Percentiles rank a stretch among this genome's conserved stretches.
Evolutionary conservation across 2,329 filamentous ascomycete genomes (phyloP).

Genomic region (Helotiales sp.): DNA sequence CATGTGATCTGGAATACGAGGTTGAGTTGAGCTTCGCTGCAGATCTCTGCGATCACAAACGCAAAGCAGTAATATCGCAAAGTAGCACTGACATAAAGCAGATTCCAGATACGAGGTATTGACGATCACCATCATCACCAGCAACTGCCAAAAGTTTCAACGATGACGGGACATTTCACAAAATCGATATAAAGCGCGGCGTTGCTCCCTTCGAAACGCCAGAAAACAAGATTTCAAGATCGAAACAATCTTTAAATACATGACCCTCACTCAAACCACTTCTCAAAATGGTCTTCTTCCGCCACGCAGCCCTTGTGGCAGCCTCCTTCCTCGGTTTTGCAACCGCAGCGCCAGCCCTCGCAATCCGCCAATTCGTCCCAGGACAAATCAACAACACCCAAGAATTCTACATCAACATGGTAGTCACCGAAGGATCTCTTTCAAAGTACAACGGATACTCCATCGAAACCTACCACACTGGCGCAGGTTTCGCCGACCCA

Average conservation of each 20-base stretch:
- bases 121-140: neutral
- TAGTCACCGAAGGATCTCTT: conserved; percentile 8
- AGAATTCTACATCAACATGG: conserved; percentile 28
- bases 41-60: neutral
- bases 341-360: conserved; percentile 12
- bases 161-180: neutral
- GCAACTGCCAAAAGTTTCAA: neutral
- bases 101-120: neutral
- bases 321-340: conserved; percentile 14
- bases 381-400: conserved; percentile 28
- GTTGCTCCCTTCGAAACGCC: neutral
- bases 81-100: neutral
- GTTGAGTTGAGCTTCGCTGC: neutral
- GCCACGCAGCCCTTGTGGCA: conserved; percentile 16
- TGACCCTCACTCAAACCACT: neutral
- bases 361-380: conserved; percentile 16
- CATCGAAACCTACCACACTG: conserved; percentile 25
- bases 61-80: neutral
- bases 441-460: conserved; percentile 17
- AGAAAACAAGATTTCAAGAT: neutral
- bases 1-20: neutral
- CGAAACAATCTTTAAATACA: neutral
- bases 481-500: conserved; percentile 26
- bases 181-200: neutral
- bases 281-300: conserved; percentile 21